Conservation (phyloP, 805 yeast genomes). For the Peterozyma toletana region DNA sequence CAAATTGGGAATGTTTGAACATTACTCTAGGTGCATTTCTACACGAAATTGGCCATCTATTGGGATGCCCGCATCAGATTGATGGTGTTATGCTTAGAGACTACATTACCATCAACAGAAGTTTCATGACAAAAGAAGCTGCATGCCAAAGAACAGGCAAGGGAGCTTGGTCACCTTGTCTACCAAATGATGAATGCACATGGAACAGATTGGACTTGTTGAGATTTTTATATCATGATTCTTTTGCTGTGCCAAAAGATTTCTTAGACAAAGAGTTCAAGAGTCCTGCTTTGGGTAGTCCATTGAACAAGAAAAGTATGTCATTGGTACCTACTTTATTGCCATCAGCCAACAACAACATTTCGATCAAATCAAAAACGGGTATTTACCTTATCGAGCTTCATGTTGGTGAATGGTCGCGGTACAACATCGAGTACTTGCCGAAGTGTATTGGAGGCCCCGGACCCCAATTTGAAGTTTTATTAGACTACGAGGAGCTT, state of each 20-base stretch:
- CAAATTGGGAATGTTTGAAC: conserved; percentile 85
- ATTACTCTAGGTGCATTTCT: conserved; percentile 88
- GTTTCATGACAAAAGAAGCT: conserved; percentile 69
- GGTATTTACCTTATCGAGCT: conserved; percentile 77
- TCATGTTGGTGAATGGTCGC: conserved; percentile 51
- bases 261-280: conserved; percentile 32
- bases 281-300: conserved; percentile 18
- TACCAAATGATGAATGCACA: conserved; percentile 62
- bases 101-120: conserved; percentile 72
- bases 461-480: conserved; percentile 50
- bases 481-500: conserved; percentile 41
- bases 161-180: conserved; percentile 40
- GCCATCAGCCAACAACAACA: conserved; percentile 13
- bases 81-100: conserved; percentile 88
- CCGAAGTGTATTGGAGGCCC: conserved; percentile 50
- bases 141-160: conserved; percentile 45
- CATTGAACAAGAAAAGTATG: neutral
- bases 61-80: conserved; percentile 91
- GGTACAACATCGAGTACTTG: conserved; percentile 52
- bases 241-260: conserved; percentile 69
- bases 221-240: conserved; percentile 75
- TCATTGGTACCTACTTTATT: conserved; percentile 36
- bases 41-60: conserved; percentile 90
- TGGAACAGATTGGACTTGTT: conserved; percentile 83
- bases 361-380: conserved; percentile 29